Percentiles rank a stretch among this genome's conserved stretches.
Evolutionary conservation across 306 rosid species (phyloP).

Genomic region (Glycyrrhiza uralensis): DNA sequence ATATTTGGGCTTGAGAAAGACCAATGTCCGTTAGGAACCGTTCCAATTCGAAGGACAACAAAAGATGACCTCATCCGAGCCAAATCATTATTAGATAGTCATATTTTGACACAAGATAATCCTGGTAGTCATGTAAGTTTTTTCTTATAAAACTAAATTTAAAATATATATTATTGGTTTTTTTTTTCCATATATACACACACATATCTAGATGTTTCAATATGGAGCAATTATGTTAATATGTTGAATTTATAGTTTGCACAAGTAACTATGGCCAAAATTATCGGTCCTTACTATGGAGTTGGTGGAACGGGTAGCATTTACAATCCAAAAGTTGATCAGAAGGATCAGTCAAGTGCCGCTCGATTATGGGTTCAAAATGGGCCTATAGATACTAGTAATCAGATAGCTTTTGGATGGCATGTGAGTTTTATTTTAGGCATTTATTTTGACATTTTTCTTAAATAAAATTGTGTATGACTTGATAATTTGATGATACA

Average conservation of each 20-base stretch:
- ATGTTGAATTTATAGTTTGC: background rate
- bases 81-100: background rate
- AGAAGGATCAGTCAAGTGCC: background rate
- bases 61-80: background rate
- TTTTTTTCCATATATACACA: no score
- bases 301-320: background rate
- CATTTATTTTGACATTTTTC: background rate
- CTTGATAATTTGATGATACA: background rate
- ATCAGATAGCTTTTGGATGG: background rate
- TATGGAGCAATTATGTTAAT: background rate
- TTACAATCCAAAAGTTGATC: background rate
- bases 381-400: background rate
- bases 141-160: no score
- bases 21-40: background rate
- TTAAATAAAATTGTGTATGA: background rate
- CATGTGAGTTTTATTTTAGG: background rate
- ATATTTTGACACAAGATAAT: accelerated
- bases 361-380: background rate
- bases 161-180: no score
- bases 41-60: background rate
- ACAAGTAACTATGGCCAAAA: background rate
- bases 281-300: background rate
- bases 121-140: background rate
- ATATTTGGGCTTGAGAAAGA: background rate
- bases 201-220: no score